Base-by-base conservation (phyloP, 75 land plant species). In the Gnetum montanum region DNA sequence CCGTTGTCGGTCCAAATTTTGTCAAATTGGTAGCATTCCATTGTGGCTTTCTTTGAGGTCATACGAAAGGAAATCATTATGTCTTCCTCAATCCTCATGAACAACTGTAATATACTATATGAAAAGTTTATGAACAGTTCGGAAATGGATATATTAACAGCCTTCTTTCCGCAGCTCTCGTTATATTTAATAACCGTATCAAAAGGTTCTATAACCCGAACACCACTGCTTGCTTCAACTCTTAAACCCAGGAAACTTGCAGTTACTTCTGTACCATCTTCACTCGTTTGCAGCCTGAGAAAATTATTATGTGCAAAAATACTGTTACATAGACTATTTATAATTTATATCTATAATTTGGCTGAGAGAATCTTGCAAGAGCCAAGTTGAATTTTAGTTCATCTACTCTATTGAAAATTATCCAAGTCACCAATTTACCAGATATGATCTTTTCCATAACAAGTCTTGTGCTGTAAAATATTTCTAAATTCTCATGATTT, bases 151-250 rank as follows among this genome's bases (percentile, higher is more conserved):
- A 86, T 37, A 57, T 84, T 83, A 46, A 90, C 66, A 34, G 78
- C 77, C 28, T 82, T 85, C 70, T 77, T 95, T 18, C 97, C 97
- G 31, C 82, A 70, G 19, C 71, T 80, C 62, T 59, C 81, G 31
- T 97, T 78, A 45, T 70, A 86, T 19, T 69, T 72, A 26, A 86
- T 29, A 40, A 49, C 54, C 22, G 81, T 67, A 53, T 95, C 86
- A 67, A 95, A 82, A 53, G 99, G 99, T 72, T 95, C 99, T 48
- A 95, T 34, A 38, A 95, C 87, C 60, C 62, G 71, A 33, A 86
- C 62, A 24, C 93, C 97, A 62, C 86, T 90, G 43, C 85, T 81
- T 22, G 76, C 63, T 67, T 95, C 91, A 60, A 95, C 58, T 6
- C 70, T 70, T 11, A 90, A 68, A 7, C 92, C 85, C 44, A 81